Base-by-base conservation (phyloP, 331 rosid species). In the Ulmus americana region DNA sequence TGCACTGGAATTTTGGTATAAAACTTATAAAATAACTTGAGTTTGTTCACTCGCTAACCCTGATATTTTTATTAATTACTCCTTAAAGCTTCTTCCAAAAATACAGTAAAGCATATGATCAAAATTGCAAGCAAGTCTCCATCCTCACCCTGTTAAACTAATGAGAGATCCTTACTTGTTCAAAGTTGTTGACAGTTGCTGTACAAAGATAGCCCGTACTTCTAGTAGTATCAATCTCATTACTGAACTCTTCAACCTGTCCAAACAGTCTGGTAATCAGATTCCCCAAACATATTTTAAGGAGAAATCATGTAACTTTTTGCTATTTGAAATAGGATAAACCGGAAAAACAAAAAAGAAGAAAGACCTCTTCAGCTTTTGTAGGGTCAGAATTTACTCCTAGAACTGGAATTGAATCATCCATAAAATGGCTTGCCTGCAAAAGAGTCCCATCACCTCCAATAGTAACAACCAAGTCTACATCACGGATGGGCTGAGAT, bases 321-420 rank as follows among this genome's bases (percentile, higher is more conserved):
- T 0, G 60, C 18, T 40, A 8, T 52, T 15, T 10, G 6, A 0
- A 60, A 7, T 8, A 50, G 9, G 44, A 12, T 22, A 49, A 59
- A 70, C 35, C 35, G 2, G 60, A 59, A 11, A 38, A 14, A 11
- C 41, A 50, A 28, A 28, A 28, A 28, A 28, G 35, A 28, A 28
- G 35, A 28, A 28, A 28, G 47, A 94, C 98, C 97, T 94, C 98
- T 28, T 85, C 79, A 59, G 71, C 71, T 59, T 15, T 74, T n/a
- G 98, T 87, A 58, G 98, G 97, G 72, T 87, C 99, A 35, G 99
- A 94, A 74, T 94, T 94, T 72, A 94, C 91, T 65, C 99, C 99
- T 13, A 94, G 84, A 74, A 90, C 71, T 13, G 97, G 95, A 79
- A 87, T 71, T 4, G 81, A 80, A 62, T 87, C 87, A 55, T 94